A percentile compares a stretch with the other conserved stretches of the same genome.
Conservation (phyloP, 2,329 filamentous ascomycete genomes). For the Cylindrodendrum hubeiense region DNA sequence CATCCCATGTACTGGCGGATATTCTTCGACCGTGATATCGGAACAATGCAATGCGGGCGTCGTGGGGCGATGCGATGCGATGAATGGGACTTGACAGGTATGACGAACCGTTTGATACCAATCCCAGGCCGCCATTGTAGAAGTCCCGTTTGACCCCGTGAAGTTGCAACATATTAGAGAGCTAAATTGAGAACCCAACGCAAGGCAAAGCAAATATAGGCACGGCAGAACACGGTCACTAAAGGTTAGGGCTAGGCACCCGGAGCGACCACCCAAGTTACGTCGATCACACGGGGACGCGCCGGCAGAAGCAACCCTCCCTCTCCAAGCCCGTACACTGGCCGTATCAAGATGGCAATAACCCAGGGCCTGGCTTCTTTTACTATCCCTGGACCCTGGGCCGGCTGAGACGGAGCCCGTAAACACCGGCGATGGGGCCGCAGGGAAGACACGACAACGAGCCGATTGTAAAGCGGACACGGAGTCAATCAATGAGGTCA, state of each 20-base stretch:
- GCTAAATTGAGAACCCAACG: background rate
- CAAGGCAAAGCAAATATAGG: background rate
- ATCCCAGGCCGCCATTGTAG: background rate
- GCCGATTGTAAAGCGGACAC: background rate
- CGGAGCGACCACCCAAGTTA: background rate
- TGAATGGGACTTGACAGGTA: background rate
- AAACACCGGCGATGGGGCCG: background rate
- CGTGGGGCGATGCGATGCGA: background rate
- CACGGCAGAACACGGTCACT: background rate
- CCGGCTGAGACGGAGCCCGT: constrained; percentile 17
- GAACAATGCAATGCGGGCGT: background rate
- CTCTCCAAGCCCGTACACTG: background rate
- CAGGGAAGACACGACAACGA: constrained; percentile 9
- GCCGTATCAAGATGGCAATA: background rate
- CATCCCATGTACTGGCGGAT: background rate
- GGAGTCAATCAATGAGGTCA: constrained; percentile 26
- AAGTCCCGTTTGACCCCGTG: background rate
- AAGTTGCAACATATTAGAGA: background rate
- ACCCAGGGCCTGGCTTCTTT: constrained; percentile 6
- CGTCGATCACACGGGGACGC: constrained; percentile 14
- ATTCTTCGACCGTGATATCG: background rate
- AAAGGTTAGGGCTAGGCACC: constrained; percentile 4
- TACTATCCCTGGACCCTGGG: constrained; percentile 17
- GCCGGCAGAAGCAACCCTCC: background rate
- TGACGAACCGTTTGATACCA: background rate